Conservation (phyloP, 371 early-diverging fungal species). For the Amoeboaphelidium protococcarum region DNA sequence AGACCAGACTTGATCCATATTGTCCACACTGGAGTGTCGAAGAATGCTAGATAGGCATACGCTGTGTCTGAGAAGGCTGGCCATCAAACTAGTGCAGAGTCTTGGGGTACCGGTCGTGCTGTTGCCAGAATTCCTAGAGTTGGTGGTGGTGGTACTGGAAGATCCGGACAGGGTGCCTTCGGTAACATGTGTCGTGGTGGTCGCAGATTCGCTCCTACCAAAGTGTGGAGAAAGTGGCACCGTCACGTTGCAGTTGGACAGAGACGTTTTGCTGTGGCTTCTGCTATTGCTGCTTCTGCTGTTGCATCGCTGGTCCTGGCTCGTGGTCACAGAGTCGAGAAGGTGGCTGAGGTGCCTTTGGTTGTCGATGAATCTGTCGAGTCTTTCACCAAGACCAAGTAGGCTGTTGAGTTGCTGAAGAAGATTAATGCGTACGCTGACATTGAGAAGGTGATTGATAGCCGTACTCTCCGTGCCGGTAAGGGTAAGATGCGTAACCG, state of each 20-base stretch:
- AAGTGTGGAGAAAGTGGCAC: constrained; percentile 99
- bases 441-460: constrained; percentile 87
- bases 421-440: constrained; percentile 82
- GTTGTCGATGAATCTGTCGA: constrained; percentile 65
- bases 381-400: constrained; percentile 82
- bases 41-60: constrained; percentile 98
- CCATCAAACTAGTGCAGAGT: constrained; percentile 98
- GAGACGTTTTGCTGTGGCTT: constrained; percentile 92
- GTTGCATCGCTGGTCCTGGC: constrained; percentile 85
- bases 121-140: constrained; percentile 99
- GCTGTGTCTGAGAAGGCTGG: constrained; percentile 94
- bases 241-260: constrained; percentile 93
- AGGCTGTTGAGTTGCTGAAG: constrained; percentile 76
- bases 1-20: constrained; percentile 91
- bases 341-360: constrained; percentile 86
- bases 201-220: constrained; percentile 99
- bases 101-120: constrained; percentile 98
- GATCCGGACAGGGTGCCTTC: constrained; percentile 99
- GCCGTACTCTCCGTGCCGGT: constrained; percentile 93
- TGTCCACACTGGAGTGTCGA: constrained; percentile 91
- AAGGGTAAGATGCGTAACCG: constrained; percentile 98
- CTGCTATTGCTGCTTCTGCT: constrained; percentile 96
- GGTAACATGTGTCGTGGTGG: constrained; percentile 99
- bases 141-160: constrained; percentile 93
- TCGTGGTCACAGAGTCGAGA: constrained; percentile 93